Conservation (phyloP, 805 yeast genomes). For the Candida stauntonica region DNA sequence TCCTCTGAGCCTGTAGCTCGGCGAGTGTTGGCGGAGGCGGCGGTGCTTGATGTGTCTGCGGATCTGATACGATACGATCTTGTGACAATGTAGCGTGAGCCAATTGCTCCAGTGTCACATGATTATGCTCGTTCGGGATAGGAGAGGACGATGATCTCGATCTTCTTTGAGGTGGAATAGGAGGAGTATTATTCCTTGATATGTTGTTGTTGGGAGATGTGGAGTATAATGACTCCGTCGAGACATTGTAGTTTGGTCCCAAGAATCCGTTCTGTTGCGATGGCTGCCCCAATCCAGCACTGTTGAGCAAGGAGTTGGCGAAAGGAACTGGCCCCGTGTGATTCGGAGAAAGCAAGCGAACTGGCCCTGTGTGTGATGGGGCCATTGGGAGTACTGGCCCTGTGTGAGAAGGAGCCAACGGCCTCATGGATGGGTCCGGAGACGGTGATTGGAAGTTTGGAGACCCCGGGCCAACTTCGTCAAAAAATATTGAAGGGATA, state of each 20-base stretch:
- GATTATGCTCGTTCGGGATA: constrained; percentile 11
- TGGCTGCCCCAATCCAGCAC: constrained; percentile 6
- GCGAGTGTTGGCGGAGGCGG: constrained; percentile 9
- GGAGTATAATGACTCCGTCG: constrained; percentile 32
- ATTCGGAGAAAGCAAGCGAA: constrained; percentile 1
- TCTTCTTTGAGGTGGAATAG: constrained; percentile 18
- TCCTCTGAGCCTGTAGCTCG: constrained; percentile 8
- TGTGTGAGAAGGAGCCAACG: constrained; percentile 29
- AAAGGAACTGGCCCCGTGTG: constrained; percentile 13
- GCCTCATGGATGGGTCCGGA: constrained; percentile 25
- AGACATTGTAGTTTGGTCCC: constrained; percentile 13
- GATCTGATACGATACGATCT: constrained; percentile 4
- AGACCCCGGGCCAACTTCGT: constrained; percentile 20
- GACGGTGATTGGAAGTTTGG: constrained; percentile 18
- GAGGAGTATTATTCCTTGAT: constrained; percentile 6
- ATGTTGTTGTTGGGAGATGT: constrained; percentile 29
- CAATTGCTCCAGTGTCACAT: constrained; percentile 13
- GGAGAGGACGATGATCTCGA: constrained; percentile 25
- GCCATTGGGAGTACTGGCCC: constrained; percentile 18
- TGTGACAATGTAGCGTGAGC: constrained; percentile 17
- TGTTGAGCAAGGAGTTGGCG: constrained; percentile 22
- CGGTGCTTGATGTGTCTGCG: constrained; percentile 11
- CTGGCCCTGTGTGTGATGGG: constrained; percentile 20
- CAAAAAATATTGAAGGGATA: constrained; percentile 37
- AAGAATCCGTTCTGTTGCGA: constrained; percentile 7